phyloP scores from a whole-genome alignment of 352 stramenopile genomes.

The Thalassiosira exigua region DNA sequence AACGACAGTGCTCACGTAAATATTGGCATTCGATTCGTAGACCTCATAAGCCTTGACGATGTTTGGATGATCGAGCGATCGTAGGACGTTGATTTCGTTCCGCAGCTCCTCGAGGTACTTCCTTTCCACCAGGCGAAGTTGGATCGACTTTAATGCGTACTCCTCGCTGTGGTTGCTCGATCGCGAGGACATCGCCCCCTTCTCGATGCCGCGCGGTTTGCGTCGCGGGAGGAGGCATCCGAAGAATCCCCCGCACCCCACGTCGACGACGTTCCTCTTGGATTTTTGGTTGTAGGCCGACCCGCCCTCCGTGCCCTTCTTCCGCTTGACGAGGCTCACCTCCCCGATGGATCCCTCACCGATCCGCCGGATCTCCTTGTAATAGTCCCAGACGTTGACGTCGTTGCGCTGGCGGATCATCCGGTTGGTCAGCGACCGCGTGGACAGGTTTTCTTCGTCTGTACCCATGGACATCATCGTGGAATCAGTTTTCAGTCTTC shows the following conservation, averaged over 20 bases:
- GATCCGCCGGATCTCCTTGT: constrained; percentile 61
- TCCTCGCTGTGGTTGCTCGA: constrained; percentile 38
- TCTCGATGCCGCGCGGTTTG: constrained; percentile 10
- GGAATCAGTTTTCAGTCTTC: not conserved
- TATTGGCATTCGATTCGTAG: constrained; percentile 75
- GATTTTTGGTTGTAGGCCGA: constrained; percentile 55
- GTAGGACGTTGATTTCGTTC: constrained; percentile 69
- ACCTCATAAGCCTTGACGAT: constrained; percentile 86
- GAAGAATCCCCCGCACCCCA: constrained; percentile 35
- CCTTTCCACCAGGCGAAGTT: constrained; percentile 46
- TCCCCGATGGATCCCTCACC: constrained; percentile 77
- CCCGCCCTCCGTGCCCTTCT: constrained; percentile 62
- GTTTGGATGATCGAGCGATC: constrained; percentile 84
- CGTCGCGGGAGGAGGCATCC: constrained; percentile 39
- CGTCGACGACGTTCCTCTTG: not conserved
- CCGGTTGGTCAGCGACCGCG: constrained; percentile 22
- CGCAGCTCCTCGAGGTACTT: constrained; percentile 60
- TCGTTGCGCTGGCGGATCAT: constrained; percentile 49
- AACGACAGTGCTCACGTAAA: too few relatives aligned
- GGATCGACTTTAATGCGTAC: constrained; percentile 63
- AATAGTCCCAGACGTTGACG: constrained; percentile 48
- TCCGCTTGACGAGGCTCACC: constrained; percentile 67
- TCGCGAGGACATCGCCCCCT: not conserved
- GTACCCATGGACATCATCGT: not conserved
- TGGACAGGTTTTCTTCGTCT: constrained; percentile 5